Evolutionary conservation across 208 protist genomes (phyloP).

Genomic region (Crithidia expoeki): DNA sequence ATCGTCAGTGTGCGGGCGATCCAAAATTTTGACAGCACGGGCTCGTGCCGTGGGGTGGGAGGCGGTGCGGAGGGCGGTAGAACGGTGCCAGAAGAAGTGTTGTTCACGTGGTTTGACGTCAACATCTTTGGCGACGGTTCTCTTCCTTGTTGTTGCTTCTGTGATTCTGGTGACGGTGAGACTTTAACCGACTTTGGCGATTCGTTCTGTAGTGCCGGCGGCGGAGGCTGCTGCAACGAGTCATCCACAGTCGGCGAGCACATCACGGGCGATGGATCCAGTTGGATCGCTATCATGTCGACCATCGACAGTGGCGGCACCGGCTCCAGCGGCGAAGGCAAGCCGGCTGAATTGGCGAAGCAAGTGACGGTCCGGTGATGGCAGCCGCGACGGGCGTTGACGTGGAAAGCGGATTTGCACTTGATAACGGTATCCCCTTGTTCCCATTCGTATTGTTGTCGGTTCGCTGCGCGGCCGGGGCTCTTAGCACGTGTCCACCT

Average conservation of each 20-base stretch:
- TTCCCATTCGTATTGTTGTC: neutral
- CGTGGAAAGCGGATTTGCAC: too few relatives aligned
- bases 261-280: conserved; percentile 9
- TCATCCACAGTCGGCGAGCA: neutral
- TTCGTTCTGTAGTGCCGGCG: neutral
- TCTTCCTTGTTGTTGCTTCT: neutral
- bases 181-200: neutral
- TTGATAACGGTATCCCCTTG: too few relatives aligned
- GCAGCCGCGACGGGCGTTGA: neutral
- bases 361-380: neutral
- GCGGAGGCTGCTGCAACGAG: conserved; percentile 4
- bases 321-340: neutral
- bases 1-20: conserved; percentile 13
- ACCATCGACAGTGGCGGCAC: conserved; percentile 2
- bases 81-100: too few relatives aligned
- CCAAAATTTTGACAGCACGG: conserved; percentile 14
- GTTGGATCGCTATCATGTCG: conserved; percentile 7
- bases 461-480: neutral
- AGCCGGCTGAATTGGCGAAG: neutral
- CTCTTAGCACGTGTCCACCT: conserved; percentile 7
- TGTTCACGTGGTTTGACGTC: neutral
- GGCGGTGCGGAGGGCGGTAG: conserved; percentile 18
- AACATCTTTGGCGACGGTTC: neutral
- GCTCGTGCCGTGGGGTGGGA: conserved; percentile 5
- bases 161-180: neutral